These are phyloP conservation scores for Trametes meyenii DNA, from an alignment of 768 basidiomycete species.

Conservation along the genomic window DNA sequence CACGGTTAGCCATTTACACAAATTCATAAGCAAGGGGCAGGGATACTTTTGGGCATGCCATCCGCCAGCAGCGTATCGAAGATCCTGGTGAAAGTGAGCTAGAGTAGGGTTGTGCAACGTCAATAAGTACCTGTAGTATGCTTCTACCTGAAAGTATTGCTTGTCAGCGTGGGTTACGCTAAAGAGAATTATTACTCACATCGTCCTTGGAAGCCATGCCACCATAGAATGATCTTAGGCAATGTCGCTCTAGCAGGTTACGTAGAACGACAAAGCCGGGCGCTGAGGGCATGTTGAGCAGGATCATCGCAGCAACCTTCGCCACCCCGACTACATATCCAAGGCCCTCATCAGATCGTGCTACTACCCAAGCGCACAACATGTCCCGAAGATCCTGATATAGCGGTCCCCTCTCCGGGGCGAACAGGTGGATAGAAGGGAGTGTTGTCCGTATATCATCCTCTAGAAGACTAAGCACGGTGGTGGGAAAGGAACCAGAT, in stretches of 20 bases:
- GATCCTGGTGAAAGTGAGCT: constrained; percentile 55
- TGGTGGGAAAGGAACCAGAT: constrained; percentile 65
- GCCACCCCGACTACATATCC: constrained; percentile 71
- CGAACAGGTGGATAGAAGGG: constrained; percentile 80
- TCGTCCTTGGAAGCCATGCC: constrained; percentile 72
- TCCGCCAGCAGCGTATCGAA: constrained; percentile 92
- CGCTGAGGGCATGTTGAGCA: constrained; percentile 77
- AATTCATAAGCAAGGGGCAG: not conserved
- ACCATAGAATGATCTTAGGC: constrained; percentile 83
- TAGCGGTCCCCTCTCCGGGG: constrained; percentile 73
- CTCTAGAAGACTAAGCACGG: constrained; percentile 66
- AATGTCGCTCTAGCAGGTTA: constrained; percentile 84
- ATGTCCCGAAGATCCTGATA: constrained; percentile 83
- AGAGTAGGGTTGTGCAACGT: not conserved
- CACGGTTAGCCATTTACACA: not conserved
- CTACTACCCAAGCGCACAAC: constrained; percentile 85
- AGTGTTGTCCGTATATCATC: constrained; percentile 75
- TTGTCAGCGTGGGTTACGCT: constrained; percentile 27
- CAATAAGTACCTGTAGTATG: constrained; percentile 77
- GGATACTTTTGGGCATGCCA: constrained; percentile 88
- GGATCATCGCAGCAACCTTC: constrained; percentile 82
- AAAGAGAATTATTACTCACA: constrained; percentile 49
- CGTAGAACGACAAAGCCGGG: constrained; percentile 83
- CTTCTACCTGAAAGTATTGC: constrained; percentile 65
- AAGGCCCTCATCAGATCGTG: constrained; percentile 80